These are phyloP conservation scores for Jatropha podagrica DNA, from an alignment of 441 rosid species.

Conservation along the genomic window DNA sequence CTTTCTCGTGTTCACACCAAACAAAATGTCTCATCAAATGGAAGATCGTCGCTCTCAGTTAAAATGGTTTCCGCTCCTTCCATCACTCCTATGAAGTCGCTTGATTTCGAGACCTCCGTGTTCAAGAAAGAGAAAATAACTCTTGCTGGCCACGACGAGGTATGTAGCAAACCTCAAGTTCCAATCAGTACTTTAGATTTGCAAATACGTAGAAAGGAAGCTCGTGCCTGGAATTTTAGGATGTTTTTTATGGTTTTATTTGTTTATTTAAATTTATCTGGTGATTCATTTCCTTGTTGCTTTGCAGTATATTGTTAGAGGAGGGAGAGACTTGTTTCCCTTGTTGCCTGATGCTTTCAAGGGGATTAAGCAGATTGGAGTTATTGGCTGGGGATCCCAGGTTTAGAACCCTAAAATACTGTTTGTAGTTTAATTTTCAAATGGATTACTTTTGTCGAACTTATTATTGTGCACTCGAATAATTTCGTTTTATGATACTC, in stretches of 20 bases:
- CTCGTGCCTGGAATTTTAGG: background rate
- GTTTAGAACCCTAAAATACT: conserved; percentile 7
- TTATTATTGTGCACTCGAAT: background rate
- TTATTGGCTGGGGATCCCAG: conserved; percentile 96
- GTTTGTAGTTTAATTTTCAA: background rate
- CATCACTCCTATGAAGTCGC: conserved; percentile 24
- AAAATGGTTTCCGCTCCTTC: conserved; percentile 35
- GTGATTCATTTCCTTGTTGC: background rate
- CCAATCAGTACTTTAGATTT: background rate
- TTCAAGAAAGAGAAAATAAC: conserved; percentile 71
- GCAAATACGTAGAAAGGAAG: background rate
- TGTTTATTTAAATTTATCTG: background rate
- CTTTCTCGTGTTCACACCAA: conserved; percentile 16
- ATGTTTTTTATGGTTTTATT: background rate
- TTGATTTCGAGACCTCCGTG: conserved; percentile 62
- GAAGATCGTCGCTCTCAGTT: conserved; percentile 24
- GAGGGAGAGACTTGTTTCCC: conserved; percentile 85
- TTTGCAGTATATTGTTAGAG: conserved; percentile 52
- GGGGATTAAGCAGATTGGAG: conserved; percentile 88
- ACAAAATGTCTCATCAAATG: conserved; percentile 12
- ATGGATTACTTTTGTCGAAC: background rate
- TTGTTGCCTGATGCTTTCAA: conserved; percentile 76
- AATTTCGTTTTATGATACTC: background rate
- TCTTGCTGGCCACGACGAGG: conserved; percentile 75
- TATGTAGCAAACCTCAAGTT: conserved; percentile 5